Evolutionary conservation across 2,329 filamentous ascomycete genomes (phyloP), one percentile per base, ranked within the genome.

Genomic region (Colletotrichum tanaceti): DNA sequence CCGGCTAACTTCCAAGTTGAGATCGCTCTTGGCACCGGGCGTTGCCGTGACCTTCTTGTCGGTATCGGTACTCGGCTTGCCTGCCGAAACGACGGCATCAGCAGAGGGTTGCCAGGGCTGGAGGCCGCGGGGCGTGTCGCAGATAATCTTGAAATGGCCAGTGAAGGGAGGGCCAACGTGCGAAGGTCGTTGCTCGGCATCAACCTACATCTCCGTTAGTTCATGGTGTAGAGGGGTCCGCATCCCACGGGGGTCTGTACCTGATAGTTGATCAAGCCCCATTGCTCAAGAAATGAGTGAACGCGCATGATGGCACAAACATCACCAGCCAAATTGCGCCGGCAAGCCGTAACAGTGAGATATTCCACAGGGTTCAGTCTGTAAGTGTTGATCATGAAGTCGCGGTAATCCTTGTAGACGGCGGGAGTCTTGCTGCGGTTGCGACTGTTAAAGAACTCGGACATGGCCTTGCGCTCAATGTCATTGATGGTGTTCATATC

Each of bases 341-440:
- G 88, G 78, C 96, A 99, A 58, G 96, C 96, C 13, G 96, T 99
- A 63, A 99, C 95, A 5, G 96, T 99, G 63, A 99, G 86, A 77
- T 99, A 99, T 79, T 99, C 96, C 62, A 94, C 88, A 5, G 96
- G 96, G 77, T 98, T 99, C 65, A 99, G 84, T 44, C 96, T 91
- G 81, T 99, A 99, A 16, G 96, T 98, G 83, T 99, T 99, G 83
- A 99, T 94, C 96, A 99, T 99, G 78, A 99, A 99, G 77, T 99
- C 96, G 74, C 96, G 91, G 81, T 99, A 99, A 78, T 99, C 96
- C 81, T 98, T 98, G 85, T 99, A 99, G 24, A 98, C 93, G 57
- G 94, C 91, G 1, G 94, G 92, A 0, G 96, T 99, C 83, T 99
- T 99, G 89, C 96, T 98, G 75, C 96, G 91, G 81, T 99, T 99